Base-by-base conservation (phyloP, 371 early-diverging fungal species). In the Mortierella sp. region DNA sequence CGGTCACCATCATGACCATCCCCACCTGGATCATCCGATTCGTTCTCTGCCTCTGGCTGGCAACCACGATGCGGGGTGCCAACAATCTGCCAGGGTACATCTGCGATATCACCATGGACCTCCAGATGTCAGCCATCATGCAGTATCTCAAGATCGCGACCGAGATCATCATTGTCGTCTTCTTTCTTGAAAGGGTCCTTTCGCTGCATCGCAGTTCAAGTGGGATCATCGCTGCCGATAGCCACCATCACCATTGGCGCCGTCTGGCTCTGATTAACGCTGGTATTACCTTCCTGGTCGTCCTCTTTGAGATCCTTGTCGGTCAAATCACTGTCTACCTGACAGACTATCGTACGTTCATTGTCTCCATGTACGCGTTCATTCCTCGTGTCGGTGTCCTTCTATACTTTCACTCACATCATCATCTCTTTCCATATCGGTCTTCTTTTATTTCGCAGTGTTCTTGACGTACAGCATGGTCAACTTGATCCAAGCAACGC, bases 141-240 rank as follows among this genome's bases (percentile, higher is more conserved):
- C 82, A 82, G 64, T 82, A 82, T 41, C 50, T 82, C 70, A 82
- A 82, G 64, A 82, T 82, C 34, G 74, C 78, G n/a, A 77, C 82
- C 40, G 82, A 82, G 47, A 61, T 71, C 44, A 72, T 82, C 58
- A 82, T 82, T 19, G 47, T 74, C 1, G 66, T 71, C 53, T 82
- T 82, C 70, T 82, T 82, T 73, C 78, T 82, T n/a, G 78, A 82
- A 22, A 78, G 78, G 24, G 82, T 78, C 64, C 64, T 82, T 72
- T 72, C 82, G 14, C 63, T 82, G 39, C 75, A 82, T 13, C 74
- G 78, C 34, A 39, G 66, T 58, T 71, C 74, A 19, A 19, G 61
- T 16, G 71, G 71, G 19, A 37, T 34, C 22, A 52, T 64, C 22
- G 24, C 55, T 10, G 44, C 47, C 1, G 75, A 77, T 34, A 44